Percentiles rank a stretch among this genome's conserved stretches.
phyloP scores from a whole-genome alignment of 2,329 filamentous ascomycete genomes.

The Lomentospora prolificans region DNA sequence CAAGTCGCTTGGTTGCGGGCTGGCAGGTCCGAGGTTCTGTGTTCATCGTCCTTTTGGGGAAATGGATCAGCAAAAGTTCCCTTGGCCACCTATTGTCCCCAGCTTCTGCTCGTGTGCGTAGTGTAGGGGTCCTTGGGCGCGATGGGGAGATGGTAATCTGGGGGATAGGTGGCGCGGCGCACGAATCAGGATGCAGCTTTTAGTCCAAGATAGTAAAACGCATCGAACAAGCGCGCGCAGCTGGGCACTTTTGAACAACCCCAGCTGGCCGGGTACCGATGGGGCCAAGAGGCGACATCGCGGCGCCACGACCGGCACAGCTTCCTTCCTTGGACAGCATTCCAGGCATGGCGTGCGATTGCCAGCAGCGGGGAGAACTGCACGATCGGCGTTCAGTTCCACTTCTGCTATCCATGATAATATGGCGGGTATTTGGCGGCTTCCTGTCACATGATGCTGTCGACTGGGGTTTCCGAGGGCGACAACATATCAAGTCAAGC shows the following conservation, averaged over 20 bases:
- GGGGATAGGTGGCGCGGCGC: not conserved
- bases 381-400: not conserved
- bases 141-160: not conserved
- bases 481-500: too few species aligned
- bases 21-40: too few species aligned
- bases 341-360: not conserved
- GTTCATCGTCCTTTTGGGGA: not conserved
- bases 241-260: not conserved
- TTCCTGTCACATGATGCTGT: too few species aligned
- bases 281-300: slow-evolving; percentile 1
- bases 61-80: slow-evolving; percentile 3
- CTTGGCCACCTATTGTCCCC: too few species aligned
- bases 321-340: slow-evolving; percentile 4
- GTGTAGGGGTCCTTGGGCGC: not conserved
- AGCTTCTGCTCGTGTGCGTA: too few species aligned
- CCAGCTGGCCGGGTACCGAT: not conserved
- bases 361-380: too few species aligned
- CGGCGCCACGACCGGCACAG: slow-evolving; percentile 1
- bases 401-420: not conserved
- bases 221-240: not conserved
- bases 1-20: too few species aligned
- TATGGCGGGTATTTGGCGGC: too few species aligned
- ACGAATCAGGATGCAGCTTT: not conserved
- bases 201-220: not conserved
- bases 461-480: too few species aligned